These are phyloP conservation scores for Hypoxylon lienhwacheense DNA, from an alignment of 495 filamentous ascomycete genomes.

Conservation along the genomic window DNA sequence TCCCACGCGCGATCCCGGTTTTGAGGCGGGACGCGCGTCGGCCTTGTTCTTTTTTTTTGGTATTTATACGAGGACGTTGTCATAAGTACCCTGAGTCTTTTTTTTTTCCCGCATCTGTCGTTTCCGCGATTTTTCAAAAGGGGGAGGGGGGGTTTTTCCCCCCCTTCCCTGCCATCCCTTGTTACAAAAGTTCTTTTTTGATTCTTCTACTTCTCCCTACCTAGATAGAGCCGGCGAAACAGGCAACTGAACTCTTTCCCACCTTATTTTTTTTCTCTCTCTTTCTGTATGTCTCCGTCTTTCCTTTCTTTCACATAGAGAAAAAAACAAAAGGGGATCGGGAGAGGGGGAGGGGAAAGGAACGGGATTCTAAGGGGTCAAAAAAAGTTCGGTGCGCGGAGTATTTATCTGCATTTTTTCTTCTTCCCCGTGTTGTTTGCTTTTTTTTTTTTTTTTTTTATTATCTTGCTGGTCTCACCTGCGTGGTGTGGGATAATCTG, in stretches of 20 bases:
- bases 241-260: constrained; percentile 26
- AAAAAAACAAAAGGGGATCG: constrained; percentile 16
- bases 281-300: neutral
- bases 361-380: constrained; percentile 8
- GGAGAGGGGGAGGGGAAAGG: neutral
- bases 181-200: neutral
- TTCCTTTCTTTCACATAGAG: constrained; percentile 7
- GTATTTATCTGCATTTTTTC: neutral
- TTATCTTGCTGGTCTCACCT: too few relatives aligned
- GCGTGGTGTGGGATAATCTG: too few relatives aligned
- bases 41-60: too few relatives aligned
- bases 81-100: too few relatives aligned
- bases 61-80: too few relatives aligned
- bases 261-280: constrained; percentile 3
- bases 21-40: too few relatives aligned
- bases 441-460: neutral
- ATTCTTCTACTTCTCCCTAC: neutral
- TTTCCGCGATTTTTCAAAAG: too few relatives aligned
- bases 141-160: too few relatives aligned
- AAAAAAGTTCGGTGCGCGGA: constrained; percentile 29
- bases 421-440: too few relatives aligned
- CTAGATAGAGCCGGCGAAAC: constrained; percentile 26
- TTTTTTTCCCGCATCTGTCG: constrained; percentile 19
- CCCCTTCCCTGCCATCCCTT: too few relatives aligned
- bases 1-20: too few relatives aligned